Evolutionary conservation across 805 yeast genomes (phyloP).

Genomic region (Zygoascus ofunaensis): DNA sequence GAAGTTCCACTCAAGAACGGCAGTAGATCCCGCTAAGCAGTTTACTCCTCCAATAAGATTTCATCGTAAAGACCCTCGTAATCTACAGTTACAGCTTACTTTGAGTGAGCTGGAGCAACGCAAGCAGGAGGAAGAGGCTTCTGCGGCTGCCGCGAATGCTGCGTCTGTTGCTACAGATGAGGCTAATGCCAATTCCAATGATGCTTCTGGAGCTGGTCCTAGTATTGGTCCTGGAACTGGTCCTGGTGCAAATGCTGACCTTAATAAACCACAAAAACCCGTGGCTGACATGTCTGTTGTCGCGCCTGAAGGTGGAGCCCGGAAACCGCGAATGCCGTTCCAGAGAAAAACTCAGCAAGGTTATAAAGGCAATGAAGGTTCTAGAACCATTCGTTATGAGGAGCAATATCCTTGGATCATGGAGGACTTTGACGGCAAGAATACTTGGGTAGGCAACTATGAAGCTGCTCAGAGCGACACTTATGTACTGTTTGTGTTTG

Average conservation of each 20-base stretch:
- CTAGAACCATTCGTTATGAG: constrained; percentile 79
- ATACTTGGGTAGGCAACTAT: constrained; percentile 91
- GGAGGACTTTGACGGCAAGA: constrained; percentile 91
- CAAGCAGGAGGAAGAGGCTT: constrained; percentile 5
- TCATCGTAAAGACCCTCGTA: constrained; percentile 90
- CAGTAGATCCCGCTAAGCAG: constrained; percentile 59
- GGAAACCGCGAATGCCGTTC: constrained; percentile 49
- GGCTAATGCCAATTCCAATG: neutral
- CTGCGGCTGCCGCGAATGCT: constrained; percentile 17
- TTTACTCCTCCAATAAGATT: constrained; percentile 78
- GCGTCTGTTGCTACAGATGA: constrained; percentile 2
- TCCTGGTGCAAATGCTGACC: too few relatives aligned
- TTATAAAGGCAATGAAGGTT: constrained; percentile 69
- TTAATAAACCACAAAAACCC: constrained; percentile 19
- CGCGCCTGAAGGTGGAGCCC: constrained; percentile 89
- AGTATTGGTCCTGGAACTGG: too few relatives aligned
- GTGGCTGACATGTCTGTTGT: constrained; percentile 42
- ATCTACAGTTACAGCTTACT: constrained; percentile 74
- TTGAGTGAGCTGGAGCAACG: constrained; percentile 39
- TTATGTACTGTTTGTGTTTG: constrained; percentile 79
- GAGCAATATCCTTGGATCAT: constrained; percentile 97
- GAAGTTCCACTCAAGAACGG: constrained; percentile 65
- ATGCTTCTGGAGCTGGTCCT: neutral
- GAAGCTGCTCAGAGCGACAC: constrained; percentile 86
- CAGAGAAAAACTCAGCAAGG: constrained; percentile 82